Evolutionary conservation across 768 basidiomycete species (phyloP).

Genomic region (Cystofilobasidium capitatum): DNA sequence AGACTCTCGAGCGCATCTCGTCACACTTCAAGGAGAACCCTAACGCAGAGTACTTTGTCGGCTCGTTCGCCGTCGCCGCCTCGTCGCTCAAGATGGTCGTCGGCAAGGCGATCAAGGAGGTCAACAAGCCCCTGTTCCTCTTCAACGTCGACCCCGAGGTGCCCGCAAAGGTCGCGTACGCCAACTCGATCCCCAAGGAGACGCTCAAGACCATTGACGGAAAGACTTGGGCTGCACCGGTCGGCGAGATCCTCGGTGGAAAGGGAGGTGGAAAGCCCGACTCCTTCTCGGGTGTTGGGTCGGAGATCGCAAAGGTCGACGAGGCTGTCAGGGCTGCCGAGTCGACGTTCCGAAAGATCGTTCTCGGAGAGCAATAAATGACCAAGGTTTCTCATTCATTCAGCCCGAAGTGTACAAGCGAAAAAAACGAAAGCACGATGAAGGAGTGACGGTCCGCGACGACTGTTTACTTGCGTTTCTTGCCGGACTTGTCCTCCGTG

Average conservation of each 20-base stretch:
- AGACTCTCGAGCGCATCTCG: slow-evolving; percentile 63
- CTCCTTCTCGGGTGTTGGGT: slow-evolving; percentile 77
- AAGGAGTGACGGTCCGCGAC: background rate
- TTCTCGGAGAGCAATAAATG: background rate
- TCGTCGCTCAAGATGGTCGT: slow-evolving; percentile 75
- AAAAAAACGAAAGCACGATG: background rate
- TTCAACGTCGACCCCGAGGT: slow-evolving; percentile 64
- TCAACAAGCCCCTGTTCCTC: slow-evolving; percentile 75
- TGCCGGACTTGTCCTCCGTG: background rate
- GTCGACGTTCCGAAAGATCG: slow-evolving; percentile 20
- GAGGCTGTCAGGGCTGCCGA: slow-evolving; percentile 59
- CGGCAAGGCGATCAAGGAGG: slow-evolving; percentile 66
- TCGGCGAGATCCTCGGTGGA: slow-evolving; percentile 72
- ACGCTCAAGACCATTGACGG: slow-evolving; percentile 61
- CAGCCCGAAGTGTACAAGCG: background rate
- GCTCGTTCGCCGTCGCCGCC: slow-evolving; percentile 57
- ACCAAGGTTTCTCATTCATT: too few species aligned
- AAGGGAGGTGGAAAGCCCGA: slow-evolving; percentile 98
- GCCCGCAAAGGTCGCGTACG: slow-evolving; percentile 66
- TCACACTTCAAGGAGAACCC: slow-evolving; percentile 70
- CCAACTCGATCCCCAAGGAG: slow-evolving; percentile 67
- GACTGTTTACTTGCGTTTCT: background rate
- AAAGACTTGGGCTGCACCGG: slow-evolving; percentile 72
- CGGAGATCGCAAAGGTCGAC: slow-evolving; percentile 51
- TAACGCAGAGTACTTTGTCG: slow-evolving; percentile 59